Conservation (phyloP, 1,139 yeast genomes). For the Pichia sp. region DNA sequence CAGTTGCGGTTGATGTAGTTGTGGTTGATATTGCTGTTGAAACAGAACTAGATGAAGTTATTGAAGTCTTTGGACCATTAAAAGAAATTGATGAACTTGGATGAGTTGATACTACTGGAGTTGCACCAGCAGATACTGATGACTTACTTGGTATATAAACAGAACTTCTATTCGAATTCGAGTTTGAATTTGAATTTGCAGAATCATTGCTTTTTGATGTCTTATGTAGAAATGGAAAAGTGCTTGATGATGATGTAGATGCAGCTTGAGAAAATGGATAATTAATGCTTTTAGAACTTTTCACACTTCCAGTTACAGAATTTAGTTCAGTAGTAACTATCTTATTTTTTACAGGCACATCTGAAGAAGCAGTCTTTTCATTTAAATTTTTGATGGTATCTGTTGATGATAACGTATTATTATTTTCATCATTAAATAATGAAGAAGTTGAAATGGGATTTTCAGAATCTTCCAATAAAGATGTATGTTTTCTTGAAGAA, state of each 20-base stretch:
- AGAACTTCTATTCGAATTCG: neutral
- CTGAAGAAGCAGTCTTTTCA: too few species aligned
- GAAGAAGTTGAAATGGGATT: neutral
- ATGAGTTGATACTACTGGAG: too few species aligned
- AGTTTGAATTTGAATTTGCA: neutral
- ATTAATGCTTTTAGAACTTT: conserved; percentile 6
- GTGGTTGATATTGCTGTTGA: neutral
- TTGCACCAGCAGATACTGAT: neutral
- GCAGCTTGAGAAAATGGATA: neutral
- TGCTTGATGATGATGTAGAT: neutral
- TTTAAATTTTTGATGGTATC: neutral
- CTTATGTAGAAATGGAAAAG: neutral
- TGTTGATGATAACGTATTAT: neutral
- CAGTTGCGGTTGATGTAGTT: conserved; percentile 1
- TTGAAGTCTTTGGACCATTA: neutral
- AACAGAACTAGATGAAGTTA: neutral
- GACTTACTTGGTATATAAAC: neutral
- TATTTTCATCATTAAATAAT: neutral
- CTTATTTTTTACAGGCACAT: too few species aligned
- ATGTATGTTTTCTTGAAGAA: neutral
- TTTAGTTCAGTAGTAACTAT: neutral
- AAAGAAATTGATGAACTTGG: too few species aligned
- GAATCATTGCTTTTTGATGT: conserved; percentile 7
- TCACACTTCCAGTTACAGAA: conserved; percentile 1
- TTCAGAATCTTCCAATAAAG: neutral